Evolutionary conservation across 148 eudicot genomes (phyloP), one percentile per base, ranked within the genome.

Genomic region (Polygonum aviculare): DNA sequence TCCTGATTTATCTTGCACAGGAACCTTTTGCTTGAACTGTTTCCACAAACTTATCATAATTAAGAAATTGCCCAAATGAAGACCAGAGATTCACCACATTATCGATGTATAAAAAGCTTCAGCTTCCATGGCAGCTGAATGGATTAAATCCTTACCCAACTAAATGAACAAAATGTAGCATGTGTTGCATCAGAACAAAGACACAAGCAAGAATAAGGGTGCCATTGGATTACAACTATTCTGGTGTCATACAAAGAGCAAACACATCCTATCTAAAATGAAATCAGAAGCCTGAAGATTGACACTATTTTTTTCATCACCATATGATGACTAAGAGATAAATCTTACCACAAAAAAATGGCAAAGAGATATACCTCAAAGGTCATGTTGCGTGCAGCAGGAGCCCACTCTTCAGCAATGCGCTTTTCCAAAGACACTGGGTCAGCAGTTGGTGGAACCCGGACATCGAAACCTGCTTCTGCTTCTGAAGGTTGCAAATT

Each of bases 401-500:
- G 98, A 22, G 99, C 99, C 99, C 99, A 95, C 82, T 95, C 99
- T 69, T 95, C 98, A 60, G 88, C 83, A 45, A 95, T 87, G 77
- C 98, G 86, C 59, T 81, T 87, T 78, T 84, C 89, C 75, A 95
- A 74, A 44, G 97, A 82, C 75, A 74, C 87, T 79, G 81, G 83
- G 80, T 93, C 91, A 73, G 90, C 90, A 50, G 90, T 93, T 74
- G 97, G 97, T 63, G 99, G 99, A 52, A 93, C 88, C 77, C 99
- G 87, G 31, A 95, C 85, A 82, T 95, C 97, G 82, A 95, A 90
- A 72, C 97, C 99, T 76, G 98, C 98, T 82, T 89, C 85, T 59
- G 97, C 94, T 87, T 95, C 97, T 59, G 99, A 95, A 76, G 97
- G 99, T 84, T 95, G 98, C 89, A 95, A 83, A 83, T 95, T 95